These are phyloP conservation scores for Aspergillus sclerotiicarbonarius DNA, from an alignment of 495 filamentous ascomycete species.

Conservation along the genomic window DNA sequence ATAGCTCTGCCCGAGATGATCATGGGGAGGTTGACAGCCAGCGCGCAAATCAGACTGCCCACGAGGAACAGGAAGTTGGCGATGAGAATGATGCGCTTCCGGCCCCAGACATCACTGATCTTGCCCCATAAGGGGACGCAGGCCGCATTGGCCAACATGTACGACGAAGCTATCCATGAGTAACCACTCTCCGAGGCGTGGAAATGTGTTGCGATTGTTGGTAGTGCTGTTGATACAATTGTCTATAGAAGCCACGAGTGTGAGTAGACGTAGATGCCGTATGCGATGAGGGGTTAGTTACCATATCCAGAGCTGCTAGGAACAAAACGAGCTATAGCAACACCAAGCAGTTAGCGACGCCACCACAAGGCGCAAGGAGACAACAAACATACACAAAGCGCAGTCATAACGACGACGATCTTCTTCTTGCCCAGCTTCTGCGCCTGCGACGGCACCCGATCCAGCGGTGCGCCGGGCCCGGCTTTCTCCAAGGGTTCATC, in stretches of 20 bases:
- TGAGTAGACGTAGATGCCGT: background rate
- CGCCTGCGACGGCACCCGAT: slow-evolving; percentile 38
- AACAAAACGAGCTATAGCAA: slow-evolving; percentile 46
- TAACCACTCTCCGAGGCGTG: slow-evolving; percentile 61
- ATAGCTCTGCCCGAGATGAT: slow-evolving; percentile 72
- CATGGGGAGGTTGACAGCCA: slow-evolving; percentile 67
- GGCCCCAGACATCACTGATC: slow-evolving; percentile 80
- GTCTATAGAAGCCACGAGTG: slow-evolving; percentile 31
- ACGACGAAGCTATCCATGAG: slow-evolving; percentile 75
- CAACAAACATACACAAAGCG: slow-evolving; percentile 44
- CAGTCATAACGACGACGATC: slow-evolving; percentile 48
- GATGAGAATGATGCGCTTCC: slow-evolving; percentile 73
- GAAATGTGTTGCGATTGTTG: slow-evolving; percentile 64
- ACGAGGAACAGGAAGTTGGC: slow-evolving; percentile 74
- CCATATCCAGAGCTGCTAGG: slow-evolving; percentile 54
- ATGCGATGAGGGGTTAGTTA: slow-evolving; percentile 18
- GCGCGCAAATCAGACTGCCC: slow-evolving; percentile 68
- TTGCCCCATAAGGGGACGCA: slow-evolving; percentile 79
- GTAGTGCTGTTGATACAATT: slow-evolving; percentile 54
- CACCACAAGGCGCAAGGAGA: background rate
- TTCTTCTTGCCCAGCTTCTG: slow-evolving; percentile 48
- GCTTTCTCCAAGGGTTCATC: slow-evolving; percentile 25
- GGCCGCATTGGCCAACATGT: slow-evolving; percentile 66
- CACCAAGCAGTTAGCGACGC: slow-evolving; percentile 13
- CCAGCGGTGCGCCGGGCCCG: slow-evolving; percentile 27